phyloP scores from a whole-genome alignment of 2,329 filamentous ascomycete genomes.

The Verticillium klebahnii region DNA sequence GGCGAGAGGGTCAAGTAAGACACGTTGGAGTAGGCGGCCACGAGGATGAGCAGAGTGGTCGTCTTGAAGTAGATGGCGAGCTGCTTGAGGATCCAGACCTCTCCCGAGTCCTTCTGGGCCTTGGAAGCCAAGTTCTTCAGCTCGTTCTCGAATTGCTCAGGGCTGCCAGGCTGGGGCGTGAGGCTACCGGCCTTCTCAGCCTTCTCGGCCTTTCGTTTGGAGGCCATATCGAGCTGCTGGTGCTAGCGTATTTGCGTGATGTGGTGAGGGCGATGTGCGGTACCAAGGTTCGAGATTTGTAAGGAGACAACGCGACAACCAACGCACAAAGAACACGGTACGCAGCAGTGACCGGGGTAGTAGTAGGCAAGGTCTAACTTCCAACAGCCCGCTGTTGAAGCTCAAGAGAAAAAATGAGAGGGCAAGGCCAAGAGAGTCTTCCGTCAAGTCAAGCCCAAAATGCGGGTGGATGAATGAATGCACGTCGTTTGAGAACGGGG shows the following conservation, averaged over 20 bases:
- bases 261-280: neutral
- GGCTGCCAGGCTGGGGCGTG: conserved; percentile 33
- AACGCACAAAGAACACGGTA: neutral
- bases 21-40: conserved; percentile 62
- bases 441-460: neutral
- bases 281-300: neutral
- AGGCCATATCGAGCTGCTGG: conserved; percentile 4
- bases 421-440: neutral
- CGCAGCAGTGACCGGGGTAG: neutral
- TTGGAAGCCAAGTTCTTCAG: conserved; percentile 46
- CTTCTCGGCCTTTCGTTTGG: conserved; percentile 7
- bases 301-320: neutral
- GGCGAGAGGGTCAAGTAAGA: conserved; percentile 77
- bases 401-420: neutral
- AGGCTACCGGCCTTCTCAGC: neutral
- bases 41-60: conserved; percentile 45
- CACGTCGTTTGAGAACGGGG: conserved; percentile 1
- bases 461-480: neutral
- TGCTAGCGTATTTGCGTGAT: neutral
- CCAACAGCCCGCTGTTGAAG: conserved; percentile 13
- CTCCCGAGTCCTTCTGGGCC: conserved; percentile 27
- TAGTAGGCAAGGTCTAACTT: neutral
- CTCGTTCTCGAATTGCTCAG: conserved; percentile 50
- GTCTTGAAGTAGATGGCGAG: conserved; percentile 33
- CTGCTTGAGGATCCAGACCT: conserved; percentile 22